phyloP scores from a whole-genome alignment of 192 early-diverging fungal species.

The Coemansia sp. region DNA sequence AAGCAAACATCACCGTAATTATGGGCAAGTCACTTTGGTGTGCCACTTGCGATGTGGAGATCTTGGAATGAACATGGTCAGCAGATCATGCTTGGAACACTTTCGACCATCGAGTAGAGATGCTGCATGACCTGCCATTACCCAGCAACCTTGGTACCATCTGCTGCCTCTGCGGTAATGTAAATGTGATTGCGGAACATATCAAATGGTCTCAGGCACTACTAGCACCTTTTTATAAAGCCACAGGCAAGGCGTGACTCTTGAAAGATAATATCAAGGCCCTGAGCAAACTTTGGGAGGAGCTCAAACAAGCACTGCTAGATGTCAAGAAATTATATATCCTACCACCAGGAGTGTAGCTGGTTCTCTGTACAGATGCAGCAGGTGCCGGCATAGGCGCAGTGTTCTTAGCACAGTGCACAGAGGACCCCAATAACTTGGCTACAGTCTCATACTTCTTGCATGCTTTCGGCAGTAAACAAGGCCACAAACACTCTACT shows the following conservation, averaged over 20 bases:
- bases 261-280: neutral
- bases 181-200: conserved; percentile 22
- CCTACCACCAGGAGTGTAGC: too few species aligned
- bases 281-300: conserved; percentile 8
- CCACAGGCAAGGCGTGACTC: conserved; percentile 2
- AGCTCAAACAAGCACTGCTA: conserved; percentile 2
- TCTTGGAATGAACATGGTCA: neutral
- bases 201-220: conserved; percentile 18
- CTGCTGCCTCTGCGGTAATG: conserved; percentile 12
- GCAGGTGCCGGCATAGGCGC: too few species aligned
- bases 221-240: conserved; percentile 29
- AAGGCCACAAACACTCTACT: conserved; percentile 15
- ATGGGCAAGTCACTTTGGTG: conserved; percentile 21
- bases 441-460: conserved; percentile 27
- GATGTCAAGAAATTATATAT: too few species aligned
- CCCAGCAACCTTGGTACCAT: conserved; percentile 9
- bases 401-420: conserved; percentile 14
- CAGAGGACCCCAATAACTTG: conserved; percentile 10
- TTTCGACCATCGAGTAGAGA: too few species aligned
- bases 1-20: conserved; percentile 19
- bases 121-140: conserved; percentile 10
- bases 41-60: conserved; percentile 3
- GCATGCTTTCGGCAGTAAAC: conserved; percentile 13
- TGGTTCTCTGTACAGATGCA: too few species aligned
- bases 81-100: conserved; percentile 9